Evolutionary conservation across 2,329 filamentous ascomycete species (phyloP).

Genomic region (Xylaria sp.): DNA sequence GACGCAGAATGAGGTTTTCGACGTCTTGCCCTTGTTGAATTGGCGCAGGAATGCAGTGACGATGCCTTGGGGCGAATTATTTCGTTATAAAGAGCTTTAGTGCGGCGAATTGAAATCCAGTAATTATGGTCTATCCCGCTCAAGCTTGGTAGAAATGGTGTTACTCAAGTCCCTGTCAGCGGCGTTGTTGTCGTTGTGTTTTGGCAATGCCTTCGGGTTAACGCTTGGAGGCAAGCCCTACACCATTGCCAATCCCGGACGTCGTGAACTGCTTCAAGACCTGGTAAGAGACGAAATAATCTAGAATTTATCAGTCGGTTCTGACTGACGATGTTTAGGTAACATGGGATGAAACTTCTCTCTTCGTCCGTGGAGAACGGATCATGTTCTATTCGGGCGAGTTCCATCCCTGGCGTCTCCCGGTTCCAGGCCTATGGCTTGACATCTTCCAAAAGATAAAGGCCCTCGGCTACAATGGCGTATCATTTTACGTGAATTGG

Average conservation of each 20-base stretch:
- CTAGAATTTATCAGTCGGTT: neutral
- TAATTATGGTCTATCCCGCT: constrained; percentile 3
- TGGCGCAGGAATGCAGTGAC: neutral
- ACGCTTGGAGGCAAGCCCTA: constrained; percentile 24
- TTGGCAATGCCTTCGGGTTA: constrained; percentile 11
- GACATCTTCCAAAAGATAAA: constrained; percentile 87
- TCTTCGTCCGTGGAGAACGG: constrained; percentile 76
- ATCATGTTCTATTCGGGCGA: constrained; percentile 79
- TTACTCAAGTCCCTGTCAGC: constrained; percentile 20
- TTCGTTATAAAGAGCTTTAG: constrained; percentile 7
- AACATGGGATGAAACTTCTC: constrained; percentile 78
- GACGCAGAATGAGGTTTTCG: neutral
- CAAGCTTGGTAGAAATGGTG: constrained; percentile 23
- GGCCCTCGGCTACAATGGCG: constrained; percentile 80
- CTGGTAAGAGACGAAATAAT: constrained; percentile 18
- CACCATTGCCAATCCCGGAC: constrained; percentile 24
- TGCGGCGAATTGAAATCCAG: neutral
- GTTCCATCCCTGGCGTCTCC: constrained; percentile 72
- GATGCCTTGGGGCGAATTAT: constrained; percentile 5
- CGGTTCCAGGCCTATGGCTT: constrained; percentile 64
- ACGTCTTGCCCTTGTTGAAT: constrained; percentile 1
- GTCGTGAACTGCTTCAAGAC: constrained; percentile 30
- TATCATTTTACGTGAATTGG: constrained; percentile 86
- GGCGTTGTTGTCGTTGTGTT: constrained; percentile 16
- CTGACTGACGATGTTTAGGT: constrained; percentile 51